Evolutionary conservation across 306 rosid species (phyloP).

Genomic region (cucumber (Cucumis sativus)): DNA sequence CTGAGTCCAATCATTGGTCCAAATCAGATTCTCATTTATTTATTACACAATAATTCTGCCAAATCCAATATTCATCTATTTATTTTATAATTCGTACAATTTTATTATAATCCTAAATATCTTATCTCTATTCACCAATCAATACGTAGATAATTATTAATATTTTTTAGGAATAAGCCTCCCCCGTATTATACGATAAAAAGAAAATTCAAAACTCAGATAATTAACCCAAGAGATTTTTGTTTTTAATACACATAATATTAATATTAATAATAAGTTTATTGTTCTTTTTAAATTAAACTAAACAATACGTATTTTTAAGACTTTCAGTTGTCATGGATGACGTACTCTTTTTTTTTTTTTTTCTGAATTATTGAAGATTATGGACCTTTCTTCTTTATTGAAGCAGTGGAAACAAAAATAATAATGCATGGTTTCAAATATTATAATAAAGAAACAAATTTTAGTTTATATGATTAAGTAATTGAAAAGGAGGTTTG

Average conservation of each 20-base stretch:
- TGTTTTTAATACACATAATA: too few relatives aligned
- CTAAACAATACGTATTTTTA: neutral
- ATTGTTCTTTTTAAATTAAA: too few relatives aligned
- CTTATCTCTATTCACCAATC: neutral
- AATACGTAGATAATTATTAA: neutral
- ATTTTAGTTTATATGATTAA: too few relatives aligned
- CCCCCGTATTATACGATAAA: neutral
- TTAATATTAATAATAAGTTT: too few relatives aligned
- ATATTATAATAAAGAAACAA: neutral
- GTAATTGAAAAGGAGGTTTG: too few relatives aligned
- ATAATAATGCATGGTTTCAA: neutral
- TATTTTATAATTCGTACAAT: neutral
- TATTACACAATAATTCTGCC: neutral
- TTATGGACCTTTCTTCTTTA: neutral
- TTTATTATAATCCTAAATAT: neutral
- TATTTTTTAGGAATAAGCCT: neutral
- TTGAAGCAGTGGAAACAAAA: neutral
- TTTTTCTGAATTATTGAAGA: too few relatives aligned
- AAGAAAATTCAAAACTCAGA: neutral
- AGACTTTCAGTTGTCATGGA: neutral
- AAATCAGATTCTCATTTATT: neutral
- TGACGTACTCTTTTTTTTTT: neutral
- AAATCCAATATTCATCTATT: neutral
- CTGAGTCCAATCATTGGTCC: conserved; percentile 2
- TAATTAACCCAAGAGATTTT: neutral